Base-by-base conservation (phyloP, 768 basidiomycete genomes). In the Auriscalpium microsporum region DNA sequence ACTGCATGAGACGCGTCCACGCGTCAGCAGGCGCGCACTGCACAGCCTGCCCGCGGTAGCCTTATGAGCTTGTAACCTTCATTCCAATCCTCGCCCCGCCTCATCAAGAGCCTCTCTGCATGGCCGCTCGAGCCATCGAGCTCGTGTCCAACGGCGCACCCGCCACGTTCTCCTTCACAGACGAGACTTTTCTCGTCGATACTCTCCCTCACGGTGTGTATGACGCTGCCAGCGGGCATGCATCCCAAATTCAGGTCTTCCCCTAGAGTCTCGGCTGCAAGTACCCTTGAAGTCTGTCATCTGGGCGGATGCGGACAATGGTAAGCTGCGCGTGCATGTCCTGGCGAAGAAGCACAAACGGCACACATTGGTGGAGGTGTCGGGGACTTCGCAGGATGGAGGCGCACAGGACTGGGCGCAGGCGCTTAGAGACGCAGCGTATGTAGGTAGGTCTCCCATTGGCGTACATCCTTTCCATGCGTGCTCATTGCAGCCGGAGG, bases 281-380 rank as follows among this genome's bases (percentile, higher is more conserved):
- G 61, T 75, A 50, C 71, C 77, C 44, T 57, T 77, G 44, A 73
- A 73, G 35, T 75, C 85, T 58, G 76, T 92, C 50, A 65, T 92
- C 17, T 74, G 73, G 53, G 82, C 81, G 1, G 72, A 68, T 35
- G 66, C 77, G 33, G 63, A 68, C 9, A 66, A 69, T 23, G 64
- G 64, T 10, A 56, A 60, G 9, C 62, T 87, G 10, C 69, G 79
- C 45, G 67, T 87, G 8, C 74, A 79, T 14, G 81, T 81, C 60
- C 59, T 90, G 45, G 69, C 67, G 0, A 73, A 74, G 58, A 70
- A 72, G 54, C 75, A 74, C 47, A 68, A 64, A 2, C 60, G 66
- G 23, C 67, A 75, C 34, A 62, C 62, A 7, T 71, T 86, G 34
- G 65, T 69, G 37, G 71, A 74, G 23, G 49, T 81, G 40, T 76